Evolutionary conservation across 306 rosid species (phyloP).

Genomic region (Erythrophleum fordii): DNA sequence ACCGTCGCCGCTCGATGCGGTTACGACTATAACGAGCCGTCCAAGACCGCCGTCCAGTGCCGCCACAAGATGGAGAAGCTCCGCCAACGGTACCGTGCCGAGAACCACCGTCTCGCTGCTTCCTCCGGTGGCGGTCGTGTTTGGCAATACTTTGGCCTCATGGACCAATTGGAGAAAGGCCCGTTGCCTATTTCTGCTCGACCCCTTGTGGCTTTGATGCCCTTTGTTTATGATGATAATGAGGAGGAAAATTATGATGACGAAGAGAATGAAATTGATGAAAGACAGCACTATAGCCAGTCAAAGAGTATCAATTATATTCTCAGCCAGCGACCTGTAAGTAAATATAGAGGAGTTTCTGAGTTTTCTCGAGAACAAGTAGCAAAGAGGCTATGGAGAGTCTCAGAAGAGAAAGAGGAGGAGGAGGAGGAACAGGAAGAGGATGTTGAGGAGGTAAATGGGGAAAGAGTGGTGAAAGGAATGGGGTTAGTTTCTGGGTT

Average conservation of each 20-base stretch:
- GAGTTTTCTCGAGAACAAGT: conserved; percentile 24
- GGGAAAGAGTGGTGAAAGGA: conserved; percentile 11
- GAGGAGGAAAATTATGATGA: conserved; percentile 4
- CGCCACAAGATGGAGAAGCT: conserved; percentile 98
- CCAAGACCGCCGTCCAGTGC: conserved; percentile 94
- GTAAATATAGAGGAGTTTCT: conserved; percentile 31
- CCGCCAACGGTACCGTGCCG: conserved; percentile 83
- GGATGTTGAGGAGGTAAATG: conserved; percentile 33
- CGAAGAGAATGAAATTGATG: conserved; percentile 22
- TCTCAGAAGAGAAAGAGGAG: not conserved
- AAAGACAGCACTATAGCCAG: conserved; percentile 28
- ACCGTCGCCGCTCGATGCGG: conserved; percentile 87
- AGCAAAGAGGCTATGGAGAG: conserved; percentile 38
- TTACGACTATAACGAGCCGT: conserved; percentile 58
- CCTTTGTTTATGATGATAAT: not conserved
- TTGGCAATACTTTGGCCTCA: conserved; percentile 80
- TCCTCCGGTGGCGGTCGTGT: conserved; percentile 10
- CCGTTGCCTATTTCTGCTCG: conserved; percentile 78
- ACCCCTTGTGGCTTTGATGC: conserved; percentile 40
- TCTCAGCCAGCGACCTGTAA: conserved; percentile 40
- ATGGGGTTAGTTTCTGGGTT: conserved; percentile 48
- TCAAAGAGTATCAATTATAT: conserved; percentile 57
- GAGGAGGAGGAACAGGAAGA: not conserved
- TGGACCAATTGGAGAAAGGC: conserved; percentile 77
- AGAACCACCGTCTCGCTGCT: conserved; percentile 55